Evolutionary conservation across 106 monocot species (phyloP).

Genomic region (Dactylorhiza incarnata): DNA sequence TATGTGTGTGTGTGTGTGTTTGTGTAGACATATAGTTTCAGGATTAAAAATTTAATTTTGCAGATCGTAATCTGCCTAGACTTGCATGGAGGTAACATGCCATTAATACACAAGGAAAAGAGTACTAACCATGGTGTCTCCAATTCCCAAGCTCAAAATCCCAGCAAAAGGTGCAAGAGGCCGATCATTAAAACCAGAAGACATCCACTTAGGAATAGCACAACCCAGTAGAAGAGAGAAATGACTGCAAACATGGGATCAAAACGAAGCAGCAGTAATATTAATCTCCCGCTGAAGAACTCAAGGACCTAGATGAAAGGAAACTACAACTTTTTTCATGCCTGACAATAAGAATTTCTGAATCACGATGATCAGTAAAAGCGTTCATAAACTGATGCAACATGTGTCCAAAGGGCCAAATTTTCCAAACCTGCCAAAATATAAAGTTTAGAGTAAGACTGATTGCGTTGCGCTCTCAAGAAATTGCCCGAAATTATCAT

Average conservation of each 20-base stretch:
- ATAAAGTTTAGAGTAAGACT: not conserved
- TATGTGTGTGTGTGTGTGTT: too few species aligned
- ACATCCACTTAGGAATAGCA: conserved; percentile 98
- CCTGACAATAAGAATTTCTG: conserved; percentile 95
- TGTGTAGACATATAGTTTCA: not conserved
- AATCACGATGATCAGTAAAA: conserved; percentile 98
- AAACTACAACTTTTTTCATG: conserved; percentile 9
- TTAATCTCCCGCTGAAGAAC: not conserved
- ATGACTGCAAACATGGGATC: conserved; percentile 50
- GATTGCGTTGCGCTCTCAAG: not conserved
- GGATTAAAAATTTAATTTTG: not conserved
- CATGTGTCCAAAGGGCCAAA: conserved; percentile 75
- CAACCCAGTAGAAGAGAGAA: conserved; percentile 95
- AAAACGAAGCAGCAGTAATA: conserved; percentile 1
- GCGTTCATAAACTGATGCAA: conserved; percentile 97
- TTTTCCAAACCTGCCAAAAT: conserved; percentile 64
- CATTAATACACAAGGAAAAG: not conserved
- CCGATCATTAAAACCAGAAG: conserved; percentile 73
- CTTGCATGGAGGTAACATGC: not conserved
- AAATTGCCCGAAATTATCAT: not conserved
- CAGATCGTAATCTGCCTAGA: not conserved
- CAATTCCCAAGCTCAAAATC: conserved; percentile 96
- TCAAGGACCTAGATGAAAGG: not conserved
- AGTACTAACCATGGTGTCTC: conserved; percentile 89
- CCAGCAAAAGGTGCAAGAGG: conserved; percentile 95